Evolutionary conservation across 2,329 filamentous ascomycete genomes (phyloP).

Genomic region (Cladophialophora yegresii): DNA sequence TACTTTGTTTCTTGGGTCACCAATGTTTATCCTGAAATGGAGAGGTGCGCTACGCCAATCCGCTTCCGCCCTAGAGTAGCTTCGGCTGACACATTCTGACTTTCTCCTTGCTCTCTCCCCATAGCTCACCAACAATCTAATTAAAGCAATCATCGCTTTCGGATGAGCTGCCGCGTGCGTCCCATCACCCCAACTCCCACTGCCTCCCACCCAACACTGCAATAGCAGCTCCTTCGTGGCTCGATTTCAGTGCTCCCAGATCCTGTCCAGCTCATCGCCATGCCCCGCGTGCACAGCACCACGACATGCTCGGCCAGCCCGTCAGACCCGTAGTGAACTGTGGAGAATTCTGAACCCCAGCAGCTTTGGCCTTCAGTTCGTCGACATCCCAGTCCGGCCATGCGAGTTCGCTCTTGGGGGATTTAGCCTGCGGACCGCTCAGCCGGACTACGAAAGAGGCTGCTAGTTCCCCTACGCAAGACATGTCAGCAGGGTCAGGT

Average conservation of each 20-base stretch:
- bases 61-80: not conserved
- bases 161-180: not conserved
- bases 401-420: constrained; percentile 51
- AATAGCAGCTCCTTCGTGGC: not conserved
- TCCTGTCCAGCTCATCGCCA: not conserved
- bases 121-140: not conserved
- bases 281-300: not conserved
- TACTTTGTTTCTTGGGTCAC: not conserved
- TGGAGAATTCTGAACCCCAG: constrained; percentile 39
- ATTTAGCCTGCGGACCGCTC: constrained; percentile 49
- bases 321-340: constrained; percentile 1
- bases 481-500: not conserved
- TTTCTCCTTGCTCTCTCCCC: not conserved
- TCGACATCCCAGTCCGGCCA: constrained; percentile 57
- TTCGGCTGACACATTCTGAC: not conserved
- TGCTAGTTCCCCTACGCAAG: constrained; percentile 27
- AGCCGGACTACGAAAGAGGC: constrained; percentile 52
- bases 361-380: constrained; percentile 48
- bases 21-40: not conserved
- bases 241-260: not conserved
- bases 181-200: not conserved
- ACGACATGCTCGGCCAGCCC: constrained; percentile 11
- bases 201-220: not conserved
- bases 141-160: not conserved
- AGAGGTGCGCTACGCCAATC: not conserved